Conservation (phyloP, 2,329 filamentous ascomycete genomes). For the Ophiostoma ulmi region DNA sequence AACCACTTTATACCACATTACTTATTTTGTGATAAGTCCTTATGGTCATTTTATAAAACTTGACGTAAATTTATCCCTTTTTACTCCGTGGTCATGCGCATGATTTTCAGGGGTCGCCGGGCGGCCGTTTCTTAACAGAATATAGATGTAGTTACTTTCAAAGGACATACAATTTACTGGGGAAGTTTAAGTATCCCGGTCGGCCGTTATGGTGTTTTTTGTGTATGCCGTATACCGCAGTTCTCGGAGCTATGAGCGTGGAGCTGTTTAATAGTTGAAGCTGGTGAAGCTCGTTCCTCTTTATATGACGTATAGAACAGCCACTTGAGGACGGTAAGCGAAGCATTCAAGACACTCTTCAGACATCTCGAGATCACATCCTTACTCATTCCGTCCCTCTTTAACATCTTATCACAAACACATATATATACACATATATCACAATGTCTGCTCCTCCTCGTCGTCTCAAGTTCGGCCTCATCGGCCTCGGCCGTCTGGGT, state of each 20-base stretch:
- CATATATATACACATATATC: background rate
- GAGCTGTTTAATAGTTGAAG: background rate
- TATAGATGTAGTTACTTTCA: background rate
- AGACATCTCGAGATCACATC: background rate
- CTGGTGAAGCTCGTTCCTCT: background rate
- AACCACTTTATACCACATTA: background rate
- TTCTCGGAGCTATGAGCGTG: background rate
- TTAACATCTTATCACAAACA: background rate
- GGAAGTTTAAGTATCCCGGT: background rate
- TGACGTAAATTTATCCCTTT: background rate
- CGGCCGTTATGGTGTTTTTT: background rate
- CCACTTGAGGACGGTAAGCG: background rate
- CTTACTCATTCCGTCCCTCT: background rate
- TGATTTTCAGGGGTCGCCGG: background rate
- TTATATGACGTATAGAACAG: conserved; percentile 5
- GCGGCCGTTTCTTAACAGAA: background rate
- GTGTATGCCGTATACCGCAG: background rate
- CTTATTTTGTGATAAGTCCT: background rate
- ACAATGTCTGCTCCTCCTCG: conserved; percentile 16
- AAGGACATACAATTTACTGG: background rate
- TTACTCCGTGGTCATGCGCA: background rate
- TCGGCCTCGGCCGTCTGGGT: conserved; percentile 33
- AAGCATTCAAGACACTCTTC: background rate
- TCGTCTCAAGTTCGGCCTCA: conserved; percentile 24
- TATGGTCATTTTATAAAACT: background rate